Percentiles rank a stretch among this genome's conserved stretches.
phyloP scores from a whole-genome alignment of 2,329 filamentous ascomycete species.

The Alternaria gaisen region DNA sequence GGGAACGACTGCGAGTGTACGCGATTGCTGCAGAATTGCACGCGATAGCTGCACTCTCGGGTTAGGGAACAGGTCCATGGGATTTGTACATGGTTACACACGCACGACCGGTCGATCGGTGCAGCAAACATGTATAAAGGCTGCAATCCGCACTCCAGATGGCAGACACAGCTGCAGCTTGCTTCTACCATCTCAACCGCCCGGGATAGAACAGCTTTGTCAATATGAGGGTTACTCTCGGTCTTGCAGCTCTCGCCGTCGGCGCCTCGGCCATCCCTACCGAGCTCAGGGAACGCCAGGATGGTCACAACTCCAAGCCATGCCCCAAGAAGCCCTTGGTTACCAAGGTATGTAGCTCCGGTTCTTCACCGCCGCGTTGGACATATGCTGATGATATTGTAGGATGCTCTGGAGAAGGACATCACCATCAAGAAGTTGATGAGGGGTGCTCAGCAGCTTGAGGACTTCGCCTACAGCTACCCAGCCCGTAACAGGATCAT shows the following conservation, averaged over 20 bases:
- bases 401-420: conserved; percentile 40
- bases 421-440: conserved; percentile 41
- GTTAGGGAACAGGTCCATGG: conserved; percentile 1
- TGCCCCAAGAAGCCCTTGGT: conserved; percentile 16
- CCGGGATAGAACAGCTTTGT: conserved; percentile 1
- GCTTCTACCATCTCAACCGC: background rate
- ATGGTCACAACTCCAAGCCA: background rate
- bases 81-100: background rate
- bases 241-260: conserved; percentile 32
- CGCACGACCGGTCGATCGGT: background rate
- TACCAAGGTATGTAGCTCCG: conserved; percentile 27
- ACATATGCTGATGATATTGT: conserved; percentile 14
- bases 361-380: background rate
- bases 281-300: background rate
- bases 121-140: conserved; percentile 1
- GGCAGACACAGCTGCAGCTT: background rate
- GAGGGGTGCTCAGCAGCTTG: conserved; percentile 42
- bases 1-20: background rate
- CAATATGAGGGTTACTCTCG: conserved; percentile 35
- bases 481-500: conserved; percentile 50
- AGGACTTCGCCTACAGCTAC: conserved; percentile 51
- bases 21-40: background rate
- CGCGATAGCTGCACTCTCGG: background rate
- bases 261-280: conserved; percentile 26
- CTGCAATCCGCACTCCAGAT: background rate